Conservation (phyloP, 768 basidiomycete species). For the Tubosaeta sp. region DNA sequence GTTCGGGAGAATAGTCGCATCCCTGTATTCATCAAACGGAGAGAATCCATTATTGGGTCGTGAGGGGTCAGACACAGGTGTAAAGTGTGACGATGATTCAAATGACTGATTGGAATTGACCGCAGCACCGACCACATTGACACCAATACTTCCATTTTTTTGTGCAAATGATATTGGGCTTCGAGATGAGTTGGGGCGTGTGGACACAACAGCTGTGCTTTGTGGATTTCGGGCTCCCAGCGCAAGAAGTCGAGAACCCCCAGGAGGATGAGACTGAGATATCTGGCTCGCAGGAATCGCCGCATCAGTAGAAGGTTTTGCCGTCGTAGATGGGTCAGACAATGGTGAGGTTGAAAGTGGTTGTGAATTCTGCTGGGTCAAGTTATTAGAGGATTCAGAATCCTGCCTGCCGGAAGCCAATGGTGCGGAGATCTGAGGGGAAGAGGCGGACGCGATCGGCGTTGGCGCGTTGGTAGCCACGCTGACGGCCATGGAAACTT, state of each 20-base stretch:
- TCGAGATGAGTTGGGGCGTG: constrained; percentile 21
- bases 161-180: constrained; percentile 20
- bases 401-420: constrained; percentile 11
- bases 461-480: constrained; percentile 1
- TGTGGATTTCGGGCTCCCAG: constrained; percentile 29
- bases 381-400: constrained; percentile 17
- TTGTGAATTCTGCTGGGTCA: constrained; percentile 30
- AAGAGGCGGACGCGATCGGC: constrained; percentile 10
- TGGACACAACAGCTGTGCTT: constrained; percentile 12
- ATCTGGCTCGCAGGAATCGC: constrained; percentile 34
- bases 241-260: constrained; percentile 42
- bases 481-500: neutral
- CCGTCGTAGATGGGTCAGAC: constrained; percentile 16
- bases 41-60: constrained; percentile 39
- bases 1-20: constrained; percentile 1
- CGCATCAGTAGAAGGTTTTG: constrained; percentile 35
- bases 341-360: constrained; percentile 32
- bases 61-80: constrained; percentile 8
- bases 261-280: constrained; percentile 36
- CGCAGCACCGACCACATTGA: constrained; percentile 9
- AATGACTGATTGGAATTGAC: constrained; percentile 8
- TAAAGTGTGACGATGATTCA: constrained; percentile 15
- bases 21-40: constrained; percentile 50
- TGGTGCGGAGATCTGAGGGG: constrained; percentile 8
- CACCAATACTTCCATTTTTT: constrained; percentile 17